Percentiles rank a stretch among this genome's conserved stretches.
Conservation (phyloP, 1,139 yeast genomes). For the Blastobotrys indianensis region DNA sequence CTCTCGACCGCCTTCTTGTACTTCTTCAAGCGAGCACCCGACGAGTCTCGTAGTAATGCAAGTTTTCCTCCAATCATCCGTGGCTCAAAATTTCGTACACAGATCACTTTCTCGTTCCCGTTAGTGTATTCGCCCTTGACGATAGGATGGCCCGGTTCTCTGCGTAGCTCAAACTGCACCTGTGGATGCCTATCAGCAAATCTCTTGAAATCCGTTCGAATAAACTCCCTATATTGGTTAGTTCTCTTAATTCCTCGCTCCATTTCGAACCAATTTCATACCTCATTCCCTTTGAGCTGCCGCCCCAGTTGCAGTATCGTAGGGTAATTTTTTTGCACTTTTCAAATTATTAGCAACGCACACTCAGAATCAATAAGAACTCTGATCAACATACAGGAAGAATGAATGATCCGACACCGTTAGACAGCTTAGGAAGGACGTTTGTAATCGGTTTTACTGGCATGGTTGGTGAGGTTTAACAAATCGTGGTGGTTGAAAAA, state of each 20-base stretch:
- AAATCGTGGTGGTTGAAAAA: neutral
- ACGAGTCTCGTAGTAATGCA: slow-evolving; percentile 49
- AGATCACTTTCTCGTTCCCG: slow-evolving; percentile 46
- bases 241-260: too few species aligned
- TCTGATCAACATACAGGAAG: slow-evolving; percentile 37
- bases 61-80: slow-evolving; percentile 50
- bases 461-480: slow-evolving; percentile 15
- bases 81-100: slow-evolving; percentile 56
- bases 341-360: neutral
- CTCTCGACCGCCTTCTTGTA: slow-evolving; percentile 73
- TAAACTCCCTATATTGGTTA: slow-evolving; percentile 14
- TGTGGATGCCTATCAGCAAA: slow-evolving; percentile 58
- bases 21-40: slow-evolving; percentile 55
- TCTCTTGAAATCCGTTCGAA: slow-evolving; percentile 35
- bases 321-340: slow-evolving; percentile 61
- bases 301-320: slow-evolving; percentile 92
- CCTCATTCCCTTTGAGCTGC: slow-evolving; percentile 74
- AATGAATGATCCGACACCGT: slow-evolving; percentile 77
- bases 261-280: slow-evolving; percentile 56
- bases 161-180: slow-evolving; percentile 63
- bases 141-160: slow-evolving; percentile 78
- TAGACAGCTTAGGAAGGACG: slow-evolving; percentile 41
- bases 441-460: slow-evolving; percentile 24
- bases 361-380: neutral
- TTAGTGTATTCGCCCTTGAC: slow-evolving; percentile 59